Conservation (phyloP, 805 yeast species). For the Starmera quercuum region DNA sequence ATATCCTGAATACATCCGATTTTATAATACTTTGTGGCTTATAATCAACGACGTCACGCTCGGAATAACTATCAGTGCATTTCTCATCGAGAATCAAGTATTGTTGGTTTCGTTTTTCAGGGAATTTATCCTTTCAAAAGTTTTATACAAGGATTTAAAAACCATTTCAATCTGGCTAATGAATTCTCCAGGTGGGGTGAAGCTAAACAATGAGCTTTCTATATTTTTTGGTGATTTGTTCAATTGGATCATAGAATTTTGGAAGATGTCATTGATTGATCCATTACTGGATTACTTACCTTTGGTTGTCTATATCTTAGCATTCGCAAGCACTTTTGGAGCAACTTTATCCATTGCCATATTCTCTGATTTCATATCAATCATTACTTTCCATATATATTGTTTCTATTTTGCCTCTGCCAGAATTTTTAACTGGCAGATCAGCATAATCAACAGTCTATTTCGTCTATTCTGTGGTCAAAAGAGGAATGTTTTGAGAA, state of each 20-base stretch:
- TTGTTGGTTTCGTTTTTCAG: constrained; percentile 20
- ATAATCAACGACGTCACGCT: constrained; percentile 73
- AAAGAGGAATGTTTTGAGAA: constrained; percentile 74
- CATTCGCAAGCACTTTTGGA: constrained; percentile 42
- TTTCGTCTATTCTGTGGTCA: constrained; percentile 85
- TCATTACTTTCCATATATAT: constrained; percentile 64
- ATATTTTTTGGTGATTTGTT: constrained; percentile 80
- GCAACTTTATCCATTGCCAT: constrained; percentile 63
- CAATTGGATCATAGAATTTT: constrained; percentile 74
- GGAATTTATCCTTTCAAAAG: constrained; percentile 25
- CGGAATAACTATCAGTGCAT: constrained; percentile 54
- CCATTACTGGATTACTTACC: constrained; percentile 21
- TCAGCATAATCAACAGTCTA: constrained; percentile 59
- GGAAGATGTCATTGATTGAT: constrained; percentile 31
- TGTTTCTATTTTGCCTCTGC: constrained; percentile 76
- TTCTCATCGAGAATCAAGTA: constrained; percentile 31
- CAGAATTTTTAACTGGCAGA: constrained; percentile 70
- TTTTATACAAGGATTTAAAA: constrained; percentile 39
- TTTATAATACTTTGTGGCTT: constrained; percentile 86
- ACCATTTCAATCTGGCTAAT: constrained; percentile 64
- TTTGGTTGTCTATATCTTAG: constrained; percentile 26
- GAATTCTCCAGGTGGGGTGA: constrained; percentile 89
- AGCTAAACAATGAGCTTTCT: constrained; percentile 81
- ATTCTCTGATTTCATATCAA: constrained; percentile 52
- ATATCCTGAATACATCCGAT: constrained; percentile 59